Evolutionary conservation across 352 stramenopile genomes (phyloP).

Genomic region (Globisporangium iwayamae): DNA sequence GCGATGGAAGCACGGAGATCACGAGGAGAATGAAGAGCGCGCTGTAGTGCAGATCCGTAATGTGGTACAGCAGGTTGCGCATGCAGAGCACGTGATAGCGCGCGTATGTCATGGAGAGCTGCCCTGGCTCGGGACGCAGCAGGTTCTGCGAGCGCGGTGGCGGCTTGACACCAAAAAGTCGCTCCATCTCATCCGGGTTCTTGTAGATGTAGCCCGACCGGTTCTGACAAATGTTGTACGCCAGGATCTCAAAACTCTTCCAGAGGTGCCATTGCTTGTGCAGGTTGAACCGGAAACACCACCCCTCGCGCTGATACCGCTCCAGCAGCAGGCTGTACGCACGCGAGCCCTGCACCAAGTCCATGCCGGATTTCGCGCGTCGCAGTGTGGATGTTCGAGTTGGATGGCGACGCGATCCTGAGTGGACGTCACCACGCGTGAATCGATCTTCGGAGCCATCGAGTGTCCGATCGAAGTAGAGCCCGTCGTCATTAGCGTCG

Average conservation of each 20-base stretch:
- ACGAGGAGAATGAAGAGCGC: slow-evolving; percentile 74
- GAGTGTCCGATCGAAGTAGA: slow-evolving; percentile 21
- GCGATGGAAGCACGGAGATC: slow-evolving; percentile 60
- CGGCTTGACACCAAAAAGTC: slow-evolving; percentile 60
- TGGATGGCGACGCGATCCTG: slow-evolving; percentile 11
- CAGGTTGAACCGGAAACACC: slow-evolving; percentile 75
- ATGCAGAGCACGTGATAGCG: slow-evolving; percentile 83
- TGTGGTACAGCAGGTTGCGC: slow-evolving; percentile 79
- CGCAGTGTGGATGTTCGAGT: slow-evolving; percentile 25
- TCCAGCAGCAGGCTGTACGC: slow-evolving; percentile 75
- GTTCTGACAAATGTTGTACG: slow-evolving; percentile 88
- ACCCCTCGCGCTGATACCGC: slow-evolving; percentile 76
- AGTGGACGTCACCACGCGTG: slow-evolving; percentile 7
- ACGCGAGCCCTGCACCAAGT: slow-evolving; percentile 65
- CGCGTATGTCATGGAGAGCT: slow-evolving; percentile 55
- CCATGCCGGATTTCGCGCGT: slow-evolving; percentile 62
- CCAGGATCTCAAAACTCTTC: slow-evolving; percentile 86
- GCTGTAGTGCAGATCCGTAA: slow-evolving; percentile 77
- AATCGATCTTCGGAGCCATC: slow-evolving; percentile 27
- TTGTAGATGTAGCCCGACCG: slow-evolving; percentile 88
- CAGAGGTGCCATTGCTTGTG: slow-evolving; percentile 83
- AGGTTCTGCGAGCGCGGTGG: slow-evolving; percentile 11
- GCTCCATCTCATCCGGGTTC: slow-evolving; percentile 79
- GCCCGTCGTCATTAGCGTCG: slow-evolving; percentile 24
- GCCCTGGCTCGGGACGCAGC: slow-evolving; percentile 19